These are phyloP conservation scores for Zygosaccharomyces pseudobailii DNA, from an alignment of 1,139 yeast species.

Conservation along the genomic window DNA sequence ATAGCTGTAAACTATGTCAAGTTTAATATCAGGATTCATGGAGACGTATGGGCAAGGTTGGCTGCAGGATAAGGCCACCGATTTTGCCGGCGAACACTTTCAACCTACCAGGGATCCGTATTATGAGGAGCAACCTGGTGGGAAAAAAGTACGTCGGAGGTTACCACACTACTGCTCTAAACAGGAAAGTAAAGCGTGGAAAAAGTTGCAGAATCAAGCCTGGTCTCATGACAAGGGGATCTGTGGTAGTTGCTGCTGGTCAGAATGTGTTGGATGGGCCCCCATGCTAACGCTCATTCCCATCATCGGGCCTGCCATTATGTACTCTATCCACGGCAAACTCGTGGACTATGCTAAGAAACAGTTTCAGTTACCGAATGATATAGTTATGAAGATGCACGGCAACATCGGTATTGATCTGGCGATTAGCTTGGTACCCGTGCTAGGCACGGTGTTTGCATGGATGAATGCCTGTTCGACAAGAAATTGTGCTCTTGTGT, in stretches of 20 bases:
- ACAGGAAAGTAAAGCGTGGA: constrained; percentile 66
- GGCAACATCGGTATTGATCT: constrained; percentile 71
- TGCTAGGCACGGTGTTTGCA: constrained; percentile 67
- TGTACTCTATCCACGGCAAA: constrained; percentile 73
- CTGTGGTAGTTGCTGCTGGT: constrained; percentile 74
- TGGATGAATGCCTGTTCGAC: constrained; percentile 89
- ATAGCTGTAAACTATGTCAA: constrained; percentile 6
- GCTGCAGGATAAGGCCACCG: constrained; percentile 25
- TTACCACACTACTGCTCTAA: constrained; percentile 57
- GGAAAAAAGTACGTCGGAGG: constrained; percentile 50
- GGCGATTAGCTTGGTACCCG: constrained; percentile 68
- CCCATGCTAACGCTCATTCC: constrained; percentile 69
- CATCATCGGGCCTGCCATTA: constrained; percentile 69
- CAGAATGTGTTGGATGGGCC: constrained; percentile 69
- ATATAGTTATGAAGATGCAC: constrained; percentile 60
- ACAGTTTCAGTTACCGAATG: constrained; percentile 53
- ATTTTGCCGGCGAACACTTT: constrained; percentile 28
- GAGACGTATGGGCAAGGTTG: constrained; percentile 17
- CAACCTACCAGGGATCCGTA: constrained; percentile 53
- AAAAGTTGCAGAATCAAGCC: constrained; percentile 63
- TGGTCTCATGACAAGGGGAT: constrained; percentile 81
- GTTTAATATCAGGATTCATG: constrained; percentile 6
- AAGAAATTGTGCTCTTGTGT: constrained; percentile 75
- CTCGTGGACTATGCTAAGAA: constrained; percentile 55
- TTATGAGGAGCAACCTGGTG: constrained; percentile 41